Percentiles rank a stretch among this genome's conserved stretches.
Evolutionary conservation across 2,329 filamentous ascomycete genomes (phyloP).

Genomic region (Beauveria caledonica): DNA sequence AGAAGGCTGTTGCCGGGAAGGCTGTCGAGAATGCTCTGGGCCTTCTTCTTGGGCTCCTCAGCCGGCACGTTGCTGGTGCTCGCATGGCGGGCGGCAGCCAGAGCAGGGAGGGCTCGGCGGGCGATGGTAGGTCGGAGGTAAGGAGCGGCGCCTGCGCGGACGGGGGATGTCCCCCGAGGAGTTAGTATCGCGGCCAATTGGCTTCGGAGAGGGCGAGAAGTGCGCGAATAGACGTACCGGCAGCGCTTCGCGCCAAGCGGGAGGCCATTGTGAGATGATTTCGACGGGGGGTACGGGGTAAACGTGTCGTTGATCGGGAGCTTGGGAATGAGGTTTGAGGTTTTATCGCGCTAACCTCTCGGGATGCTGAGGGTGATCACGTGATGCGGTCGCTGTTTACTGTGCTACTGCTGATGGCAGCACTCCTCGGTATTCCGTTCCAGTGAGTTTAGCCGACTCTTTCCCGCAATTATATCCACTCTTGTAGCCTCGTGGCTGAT

Average conservation of each 20-base stretch:
- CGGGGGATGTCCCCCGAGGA: constrained; percentile 9
- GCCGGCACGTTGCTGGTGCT: constrained; percentile 65
- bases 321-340: constrained; percentile 39
- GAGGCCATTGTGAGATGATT: constrained; percentile 83
- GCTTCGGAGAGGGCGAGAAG: constrained; percentile 13
- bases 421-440: neutral
- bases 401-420: neutral
- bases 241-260: constrained; percentile 89
- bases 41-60: constrained; percentile 93
- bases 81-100: constrained; percentile 61
- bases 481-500: constrained; percentile 8
- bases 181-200: constrained; percentile 30
- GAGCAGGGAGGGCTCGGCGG: constrained; percentile 65
- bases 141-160: constrained; percentile 64
- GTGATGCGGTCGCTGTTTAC: constrained; percentile 5
- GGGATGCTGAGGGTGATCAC: constrained; percentile 11
- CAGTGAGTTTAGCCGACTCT: constrained; percentile 11
- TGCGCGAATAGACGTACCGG: constrained; percentile 58
- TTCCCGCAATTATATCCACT: constrained; percentile 1
- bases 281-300: constrained; percentile 39
- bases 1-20: constrained; percentile 86
- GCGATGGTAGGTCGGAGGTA: constrained; percentile 78
- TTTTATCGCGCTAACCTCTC: constrained; percentile 37
- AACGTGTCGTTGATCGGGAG: constrained; percentile 37
- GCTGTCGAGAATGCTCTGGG: constrained; percentile 87